Percentiles rank a stretch among this genome's conserved stretches.
Evolutionary conservation across 2,329 filamentous ascomycete genomes (phyloP).

Genomic region (Colletotrichum tropicale): DNA sequence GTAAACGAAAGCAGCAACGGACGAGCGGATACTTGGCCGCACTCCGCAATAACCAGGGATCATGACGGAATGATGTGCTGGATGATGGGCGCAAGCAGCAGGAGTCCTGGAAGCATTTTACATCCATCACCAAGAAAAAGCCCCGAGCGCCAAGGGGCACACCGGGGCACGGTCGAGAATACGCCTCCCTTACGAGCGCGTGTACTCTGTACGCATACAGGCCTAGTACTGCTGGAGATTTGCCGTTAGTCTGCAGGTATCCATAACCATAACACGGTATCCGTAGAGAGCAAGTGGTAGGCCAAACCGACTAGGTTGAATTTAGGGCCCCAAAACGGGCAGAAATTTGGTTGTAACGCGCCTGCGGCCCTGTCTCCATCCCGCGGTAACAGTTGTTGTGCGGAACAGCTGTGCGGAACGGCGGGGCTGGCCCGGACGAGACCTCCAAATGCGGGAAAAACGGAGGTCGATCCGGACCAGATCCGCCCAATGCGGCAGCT

Average conservation of each 20-base stretch:
- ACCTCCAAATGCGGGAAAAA: slow-evolving; percentile 5
- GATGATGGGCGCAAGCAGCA: not conserved
- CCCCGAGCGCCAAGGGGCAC: not conserved
- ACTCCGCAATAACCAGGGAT: not conserved
- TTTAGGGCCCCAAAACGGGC: not conserved
- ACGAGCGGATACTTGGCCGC: not conserved
- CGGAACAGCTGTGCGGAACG: not conserved
- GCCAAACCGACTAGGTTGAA: not conserved
- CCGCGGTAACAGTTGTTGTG: not conserved
- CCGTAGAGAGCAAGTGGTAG: not conserved
- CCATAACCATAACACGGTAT: not conserved
- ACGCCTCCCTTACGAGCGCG: not conserved
- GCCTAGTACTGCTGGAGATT: not conserved
- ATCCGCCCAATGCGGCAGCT: slow-evolving; percentile 7
- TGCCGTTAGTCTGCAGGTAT: not conserved
- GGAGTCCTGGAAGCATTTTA: not conserved
- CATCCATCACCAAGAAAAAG: not conserved
- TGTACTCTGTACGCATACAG: not conserved
- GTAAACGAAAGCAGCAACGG: not conserved
- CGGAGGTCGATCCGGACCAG: slow-evolving; percentile 10
- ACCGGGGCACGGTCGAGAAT: not conserved
- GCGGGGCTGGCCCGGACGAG: slow-evolving; percentile 2
- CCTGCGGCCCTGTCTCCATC: not conserved
- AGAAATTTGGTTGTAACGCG: not conserved
- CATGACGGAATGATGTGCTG: not conserved